Evolutionary conservation across 495 filamentous ascomycete genomes (phyloP).

Genomic region (Penicillium bovifimosum): DNA sequence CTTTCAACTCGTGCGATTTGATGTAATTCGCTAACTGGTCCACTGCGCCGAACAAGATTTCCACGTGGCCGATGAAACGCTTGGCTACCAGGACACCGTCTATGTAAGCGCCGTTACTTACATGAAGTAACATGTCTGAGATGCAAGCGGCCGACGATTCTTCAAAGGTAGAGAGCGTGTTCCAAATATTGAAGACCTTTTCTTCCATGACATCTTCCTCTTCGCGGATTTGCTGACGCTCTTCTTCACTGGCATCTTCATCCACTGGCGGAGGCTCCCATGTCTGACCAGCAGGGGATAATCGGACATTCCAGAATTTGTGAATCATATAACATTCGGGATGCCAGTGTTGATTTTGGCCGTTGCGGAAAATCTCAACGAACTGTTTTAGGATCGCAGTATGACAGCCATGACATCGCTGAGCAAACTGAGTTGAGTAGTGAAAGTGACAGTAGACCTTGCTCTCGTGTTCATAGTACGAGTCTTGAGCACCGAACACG

Average conservation of each 20-base stretch:
- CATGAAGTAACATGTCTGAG: conserved; percentile 98
- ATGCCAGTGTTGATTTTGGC: conserved; percentile 98
- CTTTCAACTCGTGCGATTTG: conserved; percentile 63
- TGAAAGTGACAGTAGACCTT: conserved; percentile 98
- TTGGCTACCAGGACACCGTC: conserved; percentile 96
- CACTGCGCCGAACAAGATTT: conserved; percentile 83
- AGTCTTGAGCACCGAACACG: conserved; percentile 95
- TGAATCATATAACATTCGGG: conserved; percentile 99
- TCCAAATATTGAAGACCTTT: conserved; percentile 98
- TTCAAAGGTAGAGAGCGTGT: conserved; percentile 92
- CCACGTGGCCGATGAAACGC: conserved; percentile 92
- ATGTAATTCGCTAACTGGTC: conserved; percentile 77
- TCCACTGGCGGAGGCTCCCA: conserved; percentile 45
- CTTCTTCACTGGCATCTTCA: conserved; percentile 63
- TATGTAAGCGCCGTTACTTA: conserved; percentile 95
- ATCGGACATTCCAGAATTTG: conserved; percentile 98
- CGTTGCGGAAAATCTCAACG: conserved; percentile 96
- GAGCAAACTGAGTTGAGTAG: conserved; percentile 96
- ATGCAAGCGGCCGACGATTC: conserved; percentile 98
- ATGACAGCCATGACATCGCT: conserved; percentile 92
- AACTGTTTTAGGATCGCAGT: conserved; percentile 99
- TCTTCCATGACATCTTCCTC: conserved; percentile 95
- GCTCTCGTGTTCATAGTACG: conserved; percentile 96
- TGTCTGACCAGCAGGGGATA: conserved; percentile 55
- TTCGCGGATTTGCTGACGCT: conserved; percentile 68